Evolutionary conservation across 2,329 filamentous ascomycete species (phyloP).

Genomic region (Aspergillus caelatus): DNA sequence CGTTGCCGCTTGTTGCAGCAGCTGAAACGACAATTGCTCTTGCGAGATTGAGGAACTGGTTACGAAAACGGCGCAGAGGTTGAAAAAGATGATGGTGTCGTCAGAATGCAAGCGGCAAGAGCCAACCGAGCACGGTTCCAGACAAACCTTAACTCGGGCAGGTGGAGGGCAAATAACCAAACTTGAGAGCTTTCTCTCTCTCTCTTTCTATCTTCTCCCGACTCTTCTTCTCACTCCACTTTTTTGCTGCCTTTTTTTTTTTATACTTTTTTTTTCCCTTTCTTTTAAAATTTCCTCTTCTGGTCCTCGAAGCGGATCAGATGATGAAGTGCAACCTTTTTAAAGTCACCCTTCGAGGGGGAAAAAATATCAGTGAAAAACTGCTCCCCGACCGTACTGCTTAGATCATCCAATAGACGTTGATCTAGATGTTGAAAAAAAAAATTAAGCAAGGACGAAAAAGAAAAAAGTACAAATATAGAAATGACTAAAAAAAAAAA

Average conservation of each 20-base stretch:
- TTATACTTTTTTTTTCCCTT: neutral
- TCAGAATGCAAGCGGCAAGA: constrained; percentile 41
- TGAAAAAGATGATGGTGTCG: constrained; percentile 31
- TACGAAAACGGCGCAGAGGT: constrained; percentile 32
- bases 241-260: constrained; percentile 1
- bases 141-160: constrained; percentile 31
- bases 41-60: constrained; percentile 10
- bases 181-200: neutral
- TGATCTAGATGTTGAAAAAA: constrained; percentile 8
- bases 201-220: neutral
- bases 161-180: constrained; percentile 13
- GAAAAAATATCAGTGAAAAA: neutral
- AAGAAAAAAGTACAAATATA: constrained; percentile 7
- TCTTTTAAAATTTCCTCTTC: constrained; percentile 7
- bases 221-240: neutral
- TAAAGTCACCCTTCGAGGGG: neutral
- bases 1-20: neutral
- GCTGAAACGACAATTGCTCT: constrained; percentile 1
- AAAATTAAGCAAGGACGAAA: constrained; percentile 5
- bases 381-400: constrained; percentile 12
- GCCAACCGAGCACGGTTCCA: constrained; percentile 34
- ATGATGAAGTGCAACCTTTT: constrained; percentile 11
- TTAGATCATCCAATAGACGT: constrained; percentile 13
- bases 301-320: neutral
- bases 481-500: constrained; percentile 1